Conservation (phyloP, 2,329 filamentous ascomycete species). For the Nigrospora sphaerica region DNA sequence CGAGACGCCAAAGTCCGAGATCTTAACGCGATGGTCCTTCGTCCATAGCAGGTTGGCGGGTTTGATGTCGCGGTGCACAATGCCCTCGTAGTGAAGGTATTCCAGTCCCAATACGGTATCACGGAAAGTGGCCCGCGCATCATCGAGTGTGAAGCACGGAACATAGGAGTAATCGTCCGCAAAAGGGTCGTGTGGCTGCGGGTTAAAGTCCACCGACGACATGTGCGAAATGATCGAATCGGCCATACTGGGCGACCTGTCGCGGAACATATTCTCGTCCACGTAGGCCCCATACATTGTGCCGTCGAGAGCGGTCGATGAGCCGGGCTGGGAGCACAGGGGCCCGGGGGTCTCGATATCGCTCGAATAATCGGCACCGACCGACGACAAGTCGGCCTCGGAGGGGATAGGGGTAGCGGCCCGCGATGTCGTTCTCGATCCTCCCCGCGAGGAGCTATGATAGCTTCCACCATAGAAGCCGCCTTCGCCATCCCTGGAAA, state of each 20-base stretch:
- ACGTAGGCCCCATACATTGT: slow-evolving; percentile 68
- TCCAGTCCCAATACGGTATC: slow-evolving; percentile 91
- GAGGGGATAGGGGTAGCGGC: slow-evolving; percentile 22
- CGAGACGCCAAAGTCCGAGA: slow-evolving; percentile 97
- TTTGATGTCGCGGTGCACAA: slow-evolving; percentile 80
- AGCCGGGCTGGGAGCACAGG: slow-evolving; percentile 43
- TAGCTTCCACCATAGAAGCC: slow-evolving; percentile 1
- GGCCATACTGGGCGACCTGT: slow-evolving; percentile 71
- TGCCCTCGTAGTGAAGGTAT: slow-evolving; percentile 83
- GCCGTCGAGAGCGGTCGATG: slow-evolving; percentile 60
- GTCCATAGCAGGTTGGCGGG: slow-evolving; percentile 89
- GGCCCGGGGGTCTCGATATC: slow-evolving; percentile 48
- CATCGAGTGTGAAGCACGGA: slow-evolving; percentile 80
- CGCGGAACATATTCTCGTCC: slow-evolving; percentile 49
- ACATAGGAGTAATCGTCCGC: slow-evolving; percentile 90
- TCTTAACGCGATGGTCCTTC: slow-evolving; percentile 81
- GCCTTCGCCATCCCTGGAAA: slow-evolving; percentile 9
- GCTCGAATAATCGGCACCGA: slow-evolving; percentile 32
- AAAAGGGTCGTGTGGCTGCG: slow-evolving; percentile 55
- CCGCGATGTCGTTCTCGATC: slow-evolving; percentile 37
- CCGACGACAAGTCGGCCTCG: slow-evolving; percentile 24
- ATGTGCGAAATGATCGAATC: slow-evolving; percentile 69
- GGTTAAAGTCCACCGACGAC: slow-evolving; percentile 56
- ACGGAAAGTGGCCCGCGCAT: slow-evolving; percentile 78
- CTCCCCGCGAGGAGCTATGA: slow-evolving; percentile 31